A percentile compares a stretch with the other conserved stretches of the same genome.
phyloP scores from a whole-genome alignment of 371 early-diverging fungal genomes.

The Mucor sp. region DNA sequence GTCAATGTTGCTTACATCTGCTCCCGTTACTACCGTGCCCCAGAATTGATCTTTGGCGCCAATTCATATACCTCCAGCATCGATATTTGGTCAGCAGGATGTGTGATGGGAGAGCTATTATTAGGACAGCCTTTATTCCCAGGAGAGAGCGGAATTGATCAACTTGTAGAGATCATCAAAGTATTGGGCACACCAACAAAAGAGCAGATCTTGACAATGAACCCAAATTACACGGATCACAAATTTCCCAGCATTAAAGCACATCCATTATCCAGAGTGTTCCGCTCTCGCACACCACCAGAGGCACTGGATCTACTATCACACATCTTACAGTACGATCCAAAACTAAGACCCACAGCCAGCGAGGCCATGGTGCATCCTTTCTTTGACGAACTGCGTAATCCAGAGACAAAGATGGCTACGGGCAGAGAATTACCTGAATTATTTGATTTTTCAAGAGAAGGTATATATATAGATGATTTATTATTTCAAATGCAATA shows the following conservation, averaged over 20 bases:
- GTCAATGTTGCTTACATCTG: slow-evolving; percentile 97
- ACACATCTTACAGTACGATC: slow-evolving; percentile 94
- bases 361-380: slow-evolving; percentile 93
- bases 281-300: slow-evolving; percentile 77
- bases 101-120: slow-evolving; percentile 97
- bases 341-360: slow-evolving; percentile 85
- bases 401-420: slow-evolving; percentile 78
- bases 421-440: slow-evolving; percentile 83
- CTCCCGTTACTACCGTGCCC: slow-evolving; percentile 97
- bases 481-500: neutral
- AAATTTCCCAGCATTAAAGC: slow-evolving; percentile 95
- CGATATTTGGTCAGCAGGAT: slow-evolving; percentile 97
- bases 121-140: slow-evolving; percentile 95
- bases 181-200: slow-evolving; percentile 96
- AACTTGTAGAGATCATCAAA: slow-evolving; percentile 98
- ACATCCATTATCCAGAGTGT: slow-evolving; percentile 84
- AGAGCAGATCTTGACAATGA: slow-evolving; percentile 93
- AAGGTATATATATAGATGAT: slow-evolving; percentile 52
- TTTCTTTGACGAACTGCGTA: slow-evolving; percentile 95
- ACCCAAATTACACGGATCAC: slow-evolving; percentile 94
- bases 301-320: slow-evolving; percentile 89
- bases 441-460: slow-evolving; percentile 85
- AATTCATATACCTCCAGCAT: slow-evolving; percentile 88
- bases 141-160: slow-evolving; percentile 98
- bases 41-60: slow-evolving; percentile 94